These are phyloP conservation scores for Trametes cubensis DNA, from an alignment of 768 basidiomycete genomes.

Conservation along the genomic window DNA sequence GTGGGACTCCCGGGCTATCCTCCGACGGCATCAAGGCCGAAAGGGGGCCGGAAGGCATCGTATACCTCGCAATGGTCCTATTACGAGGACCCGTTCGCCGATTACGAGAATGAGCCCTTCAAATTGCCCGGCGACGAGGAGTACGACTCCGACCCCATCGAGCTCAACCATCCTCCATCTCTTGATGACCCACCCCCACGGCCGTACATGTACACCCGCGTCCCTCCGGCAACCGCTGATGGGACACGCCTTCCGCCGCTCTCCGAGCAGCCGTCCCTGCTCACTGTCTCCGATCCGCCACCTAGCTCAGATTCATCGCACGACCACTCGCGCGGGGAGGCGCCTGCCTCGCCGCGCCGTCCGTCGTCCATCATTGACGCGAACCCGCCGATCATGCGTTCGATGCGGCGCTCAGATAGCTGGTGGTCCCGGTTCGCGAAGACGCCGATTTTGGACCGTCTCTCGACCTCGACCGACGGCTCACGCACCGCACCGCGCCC, in stretches of 20 bases:
- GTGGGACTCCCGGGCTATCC: slow-evolving; percentile 24
- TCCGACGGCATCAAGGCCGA: slow-evolving; percentile 21
- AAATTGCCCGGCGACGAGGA: slow-evolving; percentile 27
- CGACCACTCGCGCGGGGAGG: slow-evolving; percentile 24
- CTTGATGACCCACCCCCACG: slow-evolving; percentile 31
- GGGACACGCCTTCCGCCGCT: slow-evolving; percentile 30
- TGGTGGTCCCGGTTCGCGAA: slow-evolving; percentile 82
- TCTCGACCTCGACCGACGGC: slow-evolving; percentile 47
- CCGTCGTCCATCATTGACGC: slow-evolving; percentile 49
- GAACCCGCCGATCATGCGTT: slow-evolving; percentile 42
- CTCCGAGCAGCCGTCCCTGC: slow-evolving; percentile 29
- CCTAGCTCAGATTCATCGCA: slow-evolving; percentile 28
- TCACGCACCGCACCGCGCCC: slow-evolving; percentile 18
- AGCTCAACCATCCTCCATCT: slow-evolving; percentile 15
- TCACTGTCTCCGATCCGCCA: slow-evolving; percentile 26
- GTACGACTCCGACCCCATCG: slow-evolving; percentile 28
- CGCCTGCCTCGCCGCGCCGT: slow-evolving; percentile 31
- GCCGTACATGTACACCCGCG: slow-evolving; percentile 26
- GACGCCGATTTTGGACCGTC: slow-evolving; percentile 63
- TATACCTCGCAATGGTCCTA: slow-evolving; percentile 24
- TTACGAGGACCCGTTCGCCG: slow-evolving; percentile 33
- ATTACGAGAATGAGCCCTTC: slow-evolving; percentile 30
- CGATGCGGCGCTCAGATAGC: slow-evolving; percentile 66
- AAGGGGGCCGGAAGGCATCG: slow-evolving; percentile 27
- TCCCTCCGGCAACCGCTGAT: slow-evolving; percentile 22